Base-by-base conservation (phyloP, 1,284 basidiomycete genomes). In the Cutaneotrichosporon daszewskae region DNA sequence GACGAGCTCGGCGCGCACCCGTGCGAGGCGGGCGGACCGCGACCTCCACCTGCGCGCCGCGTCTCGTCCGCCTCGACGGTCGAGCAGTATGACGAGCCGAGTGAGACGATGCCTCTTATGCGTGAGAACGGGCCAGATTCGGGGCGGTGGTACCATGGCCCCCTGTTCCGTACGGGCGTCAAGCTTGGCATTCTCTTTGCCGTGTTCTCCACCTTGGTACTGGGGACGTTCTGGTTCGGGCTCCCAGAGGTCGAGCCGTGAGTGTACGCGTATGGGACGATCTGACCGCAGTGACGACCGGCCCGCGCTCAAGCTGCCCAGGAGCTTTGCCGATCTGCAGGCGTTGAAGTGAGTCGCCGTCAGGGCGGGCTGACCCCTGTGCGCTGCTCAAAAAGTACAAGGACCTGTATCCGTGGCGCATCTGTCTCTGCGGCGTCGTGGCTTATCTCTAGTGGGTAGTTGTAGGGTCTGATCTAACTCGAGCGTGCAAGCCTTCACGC, bases 401-500 rank as follows among this genome's bases (percentile, higher is more conserved):
- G 36, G 80, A 84, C 54, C 83, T 86, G 54, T 87, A 87, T 64
- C 87, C 88, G 1, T 78, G 76, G 64, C 80, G 85, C 35, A 84
- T 90, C 52, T 71, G 89, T 45, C 68, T 89, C 32, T 90, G 85
- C 69, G 90, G 87, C 70, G 78, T 87, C 47, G 79, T 78, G 47
- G 85, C 89, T 1, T 96, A 95, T 70, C 78, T 97, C 54, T 98
- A 96, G 89, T 92, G 59, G 54, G 74, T 67, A 26, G 23, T n/a
- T 17, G 12, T 3, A 9, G 3, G 12, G 8, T 20, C 14, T 16
- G 10, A 37, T 35, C 51, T 46, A 23, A 47, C 29, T 37, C 14
- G 64, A 91, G 89, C 71, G 77, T 97, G 4, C 94, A 98, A 75
- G 88, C 91, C 0, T 98, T 97, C 71, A 91, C 88, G 2, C 78